Base-by-base conservation (phyloP, 192 early-diverging fungal species). In the Umbelopsis isabellina region DNA sequence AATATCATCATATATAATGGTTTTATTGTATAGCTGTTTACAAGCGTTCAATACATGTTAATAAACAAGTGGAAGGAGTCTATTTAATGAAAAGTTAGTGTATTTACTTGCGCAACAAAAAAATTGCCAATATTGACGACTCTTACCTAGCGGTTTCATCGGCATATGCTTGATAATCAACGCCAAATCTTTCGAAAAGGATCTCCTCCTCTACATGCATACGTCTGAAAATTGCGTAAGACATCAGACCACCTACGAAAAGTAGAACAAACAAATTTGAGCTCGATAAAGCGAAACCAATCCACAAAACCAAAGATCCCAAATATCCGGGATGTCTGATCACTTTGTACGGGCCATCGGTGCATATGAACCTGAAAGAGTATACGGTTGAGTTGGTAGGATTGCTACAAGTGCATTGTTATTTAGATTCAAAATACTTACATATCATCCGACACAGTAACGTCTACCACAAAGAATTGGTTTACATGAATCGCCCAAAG, bases 101-200 rank as follows among this genome's bases (percentile, higher is more conserved):
- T 61, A 2, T 27, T 3, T 25, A n/a, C n/a, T 20, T 12, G 22
- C 12, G 20, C 51, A 23, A 10, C 13, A 52, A 25, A 52, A 25
- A 25, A 23, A n/a, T 21, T 35, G 33, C 18, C 27, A 51, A 69
- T 10, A 30, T 12, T 58, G 25, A 50, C 15, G 46, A 33, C 13
- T 45, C 41, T 44, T 47, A 73, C 72, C 72, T 72, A 23, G 67
- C 67, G 44, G 76, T 49, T 45, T 78, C 76, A n/a, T 66, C 46
- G 22, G 53, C 67, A 69, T 81, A 81, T 69, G 74, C 76, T n/a
- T 74, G 76, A 72, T 81, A 81, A 30, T 81, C 79, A 0, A 75
- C 76, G 27, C 79, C 79, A 69, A 81, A 78, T 65, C 46, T 52
- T 7, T 70, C 68, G 16, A 81, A 50, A 55, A 81, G 71, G 53